Conservation (phyloP, 768 basidiomycete genomes). For the Austroboletus festivus region DNA sequence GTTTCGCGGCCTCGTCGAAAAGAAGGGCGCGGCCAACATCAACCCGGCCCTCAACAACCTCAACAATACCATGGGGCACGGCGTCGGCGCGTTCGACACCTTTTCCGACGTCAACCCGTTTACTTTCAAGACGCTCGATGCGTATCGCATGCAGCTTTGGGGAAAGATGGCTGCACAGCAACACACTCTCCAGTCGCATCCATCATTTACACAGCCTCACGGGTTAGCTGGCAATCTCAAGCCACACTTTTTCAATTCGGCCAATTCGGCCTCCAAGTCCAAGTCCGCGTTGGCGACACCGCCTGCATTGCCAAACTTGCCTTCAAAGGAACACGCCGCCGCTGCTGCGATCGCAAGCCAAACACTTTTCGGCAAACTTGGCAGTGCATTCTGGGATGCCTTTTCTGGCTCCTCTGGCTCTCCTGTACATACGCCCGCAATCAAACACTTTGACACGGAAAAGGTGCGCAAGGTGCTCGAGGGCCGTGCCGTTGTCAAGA, state of each 20-base stretch:
- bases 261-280: conserved; percentile 2
- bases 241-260: conserved; percentile 31
- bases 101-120: conserved; percentile 82
- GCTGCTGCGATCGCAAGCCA: conserved; percentile 72
- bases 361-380: conserved; percentile 68
- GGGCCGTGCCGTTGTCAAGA: conserved; percentile 73
- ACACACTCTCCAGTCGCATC: conserved; percentile 30
- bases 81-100: conserved; percentile 59
- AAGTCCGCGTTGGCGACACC: conserved; percentile 39
- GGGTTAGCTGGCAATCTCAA: conserved; percentile 43
- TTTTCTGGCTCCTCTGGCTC: conserved; percentile 66
- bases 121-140: conserved; percentile 83
- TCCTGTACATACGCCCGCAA: conserved; percentile 15
- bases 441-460: conserved; percentile 60
- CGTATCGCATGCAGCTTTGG: conserved; percentile 92
- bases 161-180: conserved; percentile 83
- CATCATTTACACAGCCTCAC: conserved; percentile 22
- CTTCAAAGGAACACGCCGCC: conserved; percentile 33
- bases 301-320: conserved; percentile 36
- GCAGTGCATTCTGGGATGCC: conserved; percentile 84
- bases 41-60: conserved; percentile 30
- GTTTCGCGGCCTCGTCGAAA: conserved; percentile 26
- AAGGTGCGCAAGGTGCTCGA: conserved; percentile 81
- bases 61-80: conserved; percentile 19
- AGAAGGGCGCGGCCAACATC: conserved; percentile 30